Base-by-base conservation (phyloP, 1,284 basidiomycete genomes). In the Puccinia novopanici region DNA sequence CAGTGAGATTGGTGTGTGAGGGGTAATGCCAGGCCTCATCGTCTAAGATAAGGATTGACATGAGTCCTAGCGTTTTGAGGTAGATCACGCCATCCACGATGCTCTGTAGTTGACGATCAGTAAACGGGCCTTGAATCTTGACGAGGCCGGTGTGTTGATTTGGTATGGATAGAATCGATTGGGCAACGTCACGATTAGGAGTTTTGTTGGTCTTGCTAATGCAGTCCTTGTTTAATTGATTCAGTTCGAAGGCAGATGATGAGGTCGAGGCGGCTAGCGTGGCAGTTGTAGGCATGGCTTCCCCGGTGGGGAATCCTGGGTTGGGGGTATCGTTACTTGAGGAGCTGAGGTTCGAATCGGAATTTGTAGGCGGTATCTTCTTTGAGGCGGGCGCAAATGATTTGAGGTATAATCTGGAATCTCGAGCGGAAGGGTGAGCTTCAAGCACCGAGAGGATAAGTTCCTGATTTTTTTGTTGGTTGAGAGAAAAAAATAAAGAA, bases 61-160 rank as follows among this genome's bases (percentile, higher is more conserved):
- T 92, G 22, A 99, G 89, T 2, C 97, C 97, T 40, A 99, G 91
- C 84, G 94, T 95, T 86, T 96, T 93, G 71, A 99, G 90, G 85
- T 98, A 94, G 71, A 95, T 92, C 88, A 99, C 90, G 67, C 97
- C 97, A 59, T 92, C 91, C 42, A 93, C 91, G 83, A 99, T 93
- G 85, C 94, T 95, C 83, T 95, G 92, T 81, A 99, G 91, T 85
- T 99, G 97, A 15, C 91, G 89, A 86, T 97, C 92, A n/a, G 91
- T 93, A 86, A 99, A 99, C 0, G 97, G 97, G 3, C 96, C 94
- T 86, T 99, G 97, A 17, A 99, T 88, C 86, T 99, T 99, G 85
- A 99, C 95, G 12, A 99, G 90, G 0, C 95, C 95, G 0, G 94
- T 94, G 80, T 93, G 91, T 61, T 90, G 89, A 83, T 90, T 89